Base-by-base conservation (phyloP, 768 basidiomycete species). In the Leccinum subgranulosum region DNA sequence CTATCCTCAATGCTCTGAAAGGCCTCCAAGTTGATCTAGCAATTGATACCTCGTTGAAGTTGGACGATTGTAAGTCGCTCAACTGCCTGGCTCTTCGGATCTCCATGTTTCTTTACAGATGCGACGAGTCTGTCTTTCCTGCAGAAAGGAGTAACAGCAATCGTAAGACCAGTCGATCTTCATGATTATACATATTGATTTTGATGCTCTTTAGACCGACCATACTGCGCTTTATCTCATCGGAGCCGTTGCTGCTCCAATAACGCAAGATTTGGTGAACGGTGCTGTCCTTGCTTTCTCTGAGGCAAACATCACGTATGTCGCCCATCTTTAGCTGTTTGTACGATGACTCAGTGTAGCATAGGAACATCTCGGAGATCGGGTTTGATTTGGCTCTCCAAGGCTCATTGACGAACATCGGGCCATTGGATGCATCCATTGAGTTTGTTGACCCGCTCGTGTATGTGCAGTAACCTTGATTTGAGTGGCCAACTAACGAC, bases 361-460 rank as follows among this genome's bases (percentile, higher is more conserved):
- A 74, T 59, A 83, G 81, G 36, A 79, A 83, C 58, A 77, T 85
- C 19, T 73, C 83, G 4, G 72, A 89, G 47, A 75, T 77, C 2
- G 88, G 88, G 2, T 89, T 90, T 63, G 80, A 85, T 66, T 69
- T 89, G 25, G 69, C 80, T 3, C 73, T 90, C 6, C 75, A 74
- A 21, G 86, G 86, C 14, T 83, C 85, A 12, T 66, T 87, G 53
- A 84, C 82, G 1, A 81, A 84, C 51, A 69, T 80, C 6, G 88
- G 88, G 0, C 87, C 88, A 21, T 76, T 90, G 51, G 87, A 90
- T 71, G 87, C 86, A 3, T 63, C 78, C 49, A 88, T 90, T 50
- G 79, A 80, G 14, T 90, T 90, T 65, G 73, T 76, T 14, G 83
- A 87, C 45, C 85, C 85, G 2, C 72, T 88, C 47, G 80, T 64